Base-by-base conservation (phyloP, 2,329 filamentous ascomycete species). In the Diplodia mutila region DNA sequence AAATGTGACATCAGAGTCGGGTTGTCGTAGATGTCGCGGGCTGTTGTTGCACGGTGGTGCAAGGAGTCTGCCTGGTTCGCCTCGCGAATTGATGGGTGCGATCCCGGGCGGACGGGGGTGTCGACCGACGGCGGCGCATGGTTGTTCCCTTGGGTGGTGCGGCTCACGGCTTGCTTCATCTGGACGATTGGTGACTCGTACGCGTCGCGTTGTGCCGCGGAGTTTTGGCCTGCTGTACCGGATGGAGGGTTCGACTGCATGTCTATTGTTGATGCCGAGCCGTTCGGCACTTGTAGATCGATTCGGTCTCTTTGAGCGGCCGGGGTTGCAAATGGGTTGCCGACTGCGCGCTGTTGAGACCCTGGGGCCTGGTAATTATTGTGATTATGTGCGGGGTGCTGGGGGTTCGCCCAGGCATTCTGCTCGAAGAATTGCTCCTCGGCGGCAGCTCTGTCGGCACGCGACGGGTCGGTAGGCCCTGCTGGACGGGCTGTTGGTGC, bases 351-450 rank as follows among this genome's bases (percentile, higher is more conserved):
- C 12, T 65, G 66, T 48, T 65, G 66, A 5, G 66, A 70, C 4
- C 72, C 75, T 37, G 74, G 69, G 29, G 67, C 39, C 11, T 61
- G 69, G 61, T 77, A 79, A 23, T 77, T 75, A 4, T 75, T 23
- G 54, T 78, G 75, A 34, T 77, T 76, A 55, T 80, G 78, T n/a
- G 74, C 76, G 12, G 77, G 78, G 67, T 79, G 77, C 72, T 94
- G 92, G 21, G 93, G 92, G 75, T 97, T 97, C 42, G 93, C 93
- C 94, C 94, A 97, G 0, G 93, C 91, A 5, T 92, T 97, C 72
- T 94, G 90, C 74, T 96, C 92, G 66, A 97, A 85, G 72, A 95
- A 97, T 70, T 94, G 91, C 77, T 96, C 92, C 73, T 92, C 91
- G 27, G 91, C 91, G 48, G 59, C 46, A 90, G 73, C 87, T 86